Conservation (phyloP, 495 filamentous ascomycete genomes). For the Geopyxis carbonaria region DNA sequence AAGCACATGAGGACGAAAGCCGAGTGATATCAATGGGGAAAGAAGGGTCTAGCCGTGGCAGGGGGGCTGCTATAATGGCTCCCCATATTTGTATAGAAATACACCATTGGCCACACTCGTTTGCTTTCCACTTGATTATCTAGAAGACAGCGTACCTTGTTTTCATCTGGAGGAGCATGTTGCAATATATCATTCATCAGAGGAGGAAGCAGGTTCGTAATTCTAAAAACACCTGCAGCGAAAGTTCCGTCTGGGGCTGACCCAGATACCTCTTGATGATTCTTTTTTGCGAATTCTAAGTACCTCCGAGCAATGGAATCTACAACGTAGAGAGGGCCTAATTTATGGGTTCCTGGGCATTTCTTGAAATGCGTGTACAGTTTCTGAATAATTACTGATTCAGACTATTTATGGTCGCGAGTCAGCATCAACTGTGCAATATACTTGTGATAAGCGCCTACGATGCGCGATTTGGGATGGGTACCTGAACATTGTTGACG, state of each 20-base stretch:
- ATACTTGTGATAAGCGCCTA: conserved; percentile 12
- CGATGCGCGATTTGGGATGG: conserved; percentile 22
- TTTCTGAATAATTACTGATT: conserved; percentile 88
- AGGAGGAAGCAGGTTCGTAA: conserved; percentile 79
- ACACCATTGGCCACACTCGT: too few species aligned
- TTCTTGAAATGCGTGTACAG: conserved; percentile 96
- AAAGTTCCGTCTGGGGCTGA: conserved; percentile 74
- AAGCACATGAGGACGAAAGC: too few species aligned
- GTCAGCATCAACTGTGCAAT: conserved; percentile 18
- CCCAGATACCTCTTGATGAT: conserved; percentile 60
- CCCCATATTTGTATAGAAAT: too few species aligned
- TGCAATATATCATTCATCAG: conserved; percentile 92
- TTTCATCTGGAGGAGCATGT: conserved; percentile 76
- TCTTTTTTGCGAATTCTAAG: conserved; percentile 82
- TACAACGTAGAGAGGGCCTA: conserved; percentile 99
- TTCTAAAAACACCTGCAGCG: conserved; percentile 88
- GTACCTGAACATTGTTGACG: conserved; percentile 85
- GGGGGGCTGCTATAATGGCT: too few species aligned
- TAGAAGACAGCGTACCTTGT: conserved; percentile 99
- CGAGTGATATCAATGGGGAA: too few species aligned
- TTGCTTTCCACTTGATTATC: too few species aligned
- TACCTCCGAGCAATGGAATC: conserved; percentile 98
- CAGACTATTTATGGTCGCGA: conserved; percentile 44
- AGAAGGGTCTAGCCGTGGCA: too few species aligned
- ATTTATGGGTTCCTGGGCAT: conserved; percentile 83